A percentile compares a stretch with the other conserved stretches of the same genome.
These are phyloP conservation scores for Claviceps sp. DNA, from an alignment of 2,329 filamentous ascomycete genomes.

Conservation along the genomic window DNA sequence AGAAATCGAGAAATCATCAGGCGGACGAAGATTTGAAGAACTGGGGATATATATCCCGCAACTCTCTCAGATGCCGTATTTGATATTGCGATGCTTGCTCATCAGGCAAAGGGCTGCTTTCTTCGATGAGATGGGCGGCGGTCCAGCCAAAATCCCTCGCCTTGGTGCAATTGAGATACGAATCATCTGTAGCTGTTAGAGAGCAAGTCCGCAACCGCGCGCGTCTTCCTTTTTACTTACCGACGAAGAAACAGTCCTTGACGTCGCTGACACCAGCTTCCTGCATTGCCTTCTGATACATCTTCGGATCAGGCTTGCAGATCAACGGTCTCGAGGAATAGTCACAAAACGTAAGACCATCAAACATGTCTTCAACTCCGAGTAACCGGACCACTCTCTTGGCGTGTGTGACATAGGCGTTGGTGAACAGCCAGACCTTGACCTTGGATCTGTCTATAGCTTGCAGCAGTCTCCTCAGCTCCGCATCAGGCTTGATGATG, in stretches of 20 bases:
- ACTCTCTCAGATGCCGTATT: slow-evolving; percentile 61
- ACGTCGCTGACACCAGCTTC: slow-evolving; percentile 59
- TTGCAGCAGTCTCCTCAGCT: slow-evolving; percentile 61
- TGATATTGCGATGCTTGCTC: slow-evolving; percentile 58
- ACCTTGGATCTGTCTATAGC: slow-evolving; percentile 77
- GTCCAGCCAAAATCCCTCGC: slow-evolving; percentile 77
- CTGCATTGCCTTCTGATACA: slow-evolving; percentile 80
- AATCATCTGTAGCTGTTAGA: slow-evolving; percentile 54
- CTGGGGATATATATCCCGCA: slow-evolving; percentile 65
- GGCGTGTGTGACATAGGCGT: slow-evolving; percentile 85
- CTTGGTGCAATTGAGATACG: slow-evolving; percentile 64
- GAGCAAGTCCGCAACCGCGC: background rate
- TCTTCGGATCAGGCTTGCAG: slow-evolving; percentile 74
- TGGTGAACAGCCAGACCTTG: slow-evolving; percentile 87
- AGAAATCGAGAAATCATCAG: background rate
- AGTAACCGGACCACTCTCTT: slow-evolving; percentile 70
- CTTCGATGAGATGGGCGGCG: slow-evolving; percentile 73
- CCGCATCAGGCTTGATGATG: slow-evolving; percentile 66
- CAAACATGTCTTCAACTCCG: slow-evolving; percentile 76
- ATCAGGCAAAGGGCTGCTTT: slow-evolving; percentile 48
- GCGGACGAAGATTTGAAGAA: slow-evolving; percentile 56
- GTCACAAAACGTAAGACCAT: slow-evolving; percentile 91
- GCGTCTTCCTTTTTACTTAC: slow-evolving; percentile 34
- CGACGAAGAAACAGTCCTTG: slow-evolving; percentile 82
- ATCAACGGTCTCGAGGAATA: slow-evolving; percentile 61